phyloP scores from a whole-genome alignment of 2,329 filamentous ascomycete genomes.

The Drechslerella coelobrocha region DNA sequence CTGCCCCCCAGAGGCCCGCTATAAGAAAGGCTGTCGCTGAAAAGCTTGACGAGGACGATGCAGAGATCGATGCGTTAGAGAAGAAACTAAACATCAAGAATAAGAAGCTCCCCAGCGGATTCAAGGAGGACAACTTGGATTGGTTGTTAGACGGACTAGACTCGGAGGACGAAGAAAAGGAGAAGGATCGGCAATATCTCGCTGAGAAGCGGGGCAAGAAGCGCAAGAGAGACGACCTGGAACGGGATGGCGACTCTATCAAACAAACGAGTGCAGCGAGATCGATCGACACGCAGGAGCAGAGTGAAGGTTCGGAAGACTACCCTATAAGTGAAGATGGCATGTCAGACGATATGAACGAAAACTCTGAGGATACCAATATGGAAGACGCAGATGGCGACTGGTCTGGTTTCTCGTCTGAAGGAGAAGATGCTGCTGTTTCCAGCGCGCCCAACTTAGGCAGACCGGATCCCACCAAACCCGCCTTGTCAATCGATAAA shows the following conservation, averaged over 20 bases:
- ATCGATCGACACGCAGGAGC: conserved; percentile 53
- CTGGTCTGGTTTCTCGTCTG: conserved; percentile 41
- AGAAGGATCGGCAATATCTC: conserved; percentile 62
- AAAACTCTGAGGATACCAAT: conserved; percentile 21
- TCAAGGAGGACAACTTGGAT: conserved; percentile 82
- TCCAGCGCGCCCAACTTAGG: neutral
- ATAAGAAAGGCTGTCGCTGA: conserved; percentile 62
- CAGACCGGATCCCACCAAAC: conserved; percentile 43
- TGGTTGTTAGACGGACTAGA: conserved; percentile 75
- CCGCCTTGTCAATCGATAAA: conserved; percentile 21
- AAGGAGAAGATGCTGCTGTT: conserved; percentile 3
- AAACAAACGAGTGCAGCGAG: conserved; percentile 55
- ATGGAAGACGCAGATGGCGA: conserved; percentile 62
- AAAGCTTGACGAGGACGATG: conserved; percentile 79
- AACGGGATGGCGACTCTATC: conserved; percentile 9
- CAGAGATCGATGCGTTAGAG: conserved; percentile 85
- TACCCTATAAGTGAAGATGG: conserved; percentile 38
- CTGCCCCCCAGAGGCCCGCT: conserved; percentile 49
- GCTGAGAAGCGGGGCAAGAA: conserved; percentile 61
- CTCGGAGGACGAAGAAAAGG: conserved; percentile 65
- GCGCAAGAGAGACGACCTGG: conserved; percentile 53
- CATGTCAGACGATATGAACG: conserved; percentile 12
- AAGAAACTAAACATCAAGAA: conserved; percentile 82
- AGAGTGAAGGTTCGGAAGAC: conserved; percentile 27
- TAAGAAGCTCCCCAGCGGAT: conserved; percentile 74